Evolutionary conservation across 108 stramenopile genomes (phyloP), one percentile per base, ranked within the genome.

Genomic region (Pseudonitzschia multiseries): DNA sequence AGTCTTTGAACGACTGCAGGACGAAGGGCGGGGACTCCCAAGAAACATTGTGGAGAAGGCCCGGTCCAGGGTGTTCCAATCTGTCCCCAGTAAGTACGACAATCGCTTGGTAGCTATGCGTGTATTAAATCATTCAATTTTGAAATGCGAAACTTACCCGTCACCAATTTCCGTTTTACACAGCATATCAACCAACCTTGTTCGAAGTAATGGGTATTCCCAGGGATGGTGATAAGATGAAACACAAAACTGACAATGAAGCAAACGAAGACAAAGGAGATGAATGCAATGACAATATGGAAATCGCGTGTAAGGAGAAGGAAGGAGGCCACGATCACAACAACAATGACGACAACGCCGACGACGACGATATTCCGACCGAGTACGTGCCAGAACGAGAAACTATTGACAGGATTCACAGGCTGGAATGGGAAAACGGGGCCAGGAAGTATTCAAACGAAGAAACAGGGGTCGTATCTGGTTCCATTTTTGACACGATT

Each of bases 161-260:
- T 36, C 36, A 36, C 36, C 36, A 36, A 36, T n/a, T 21, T 33
- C 36, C 20, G 20, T 28, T 26, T n/a, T 4, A 8, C 48, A 20
- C 26, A 74, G 72, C 36, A 2, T n/a, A 65, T 15, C 80, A 81
- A 63, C 71, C 75, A 10, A 81, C 75, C 14, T 32, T 81, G 24
- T 76, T 75, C n/a, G 70, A 81, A 54, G 57, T 81, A 52, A 42
- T 81, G 40, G 80, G 80, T 22, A 27, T 61, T 36, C 27, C 44
- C 2, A 61, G 41, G n/a, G 54, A 42, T 40, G 24, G 54, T 9
- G 31, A 56, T 8, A 36, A 41, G 28, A 41, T 36, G 18, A 42
- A 41, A 44, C 28, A 28, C 6, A 44, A 50, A 12, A 12, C 24
- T 13, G 26, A 33, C 21, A 10, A 12, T 24, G 54, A 41, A 12